Percentiles rank a stretch among this genome's conserved stretches.
Conservation (phyloP, 345 rosid species). For the Acer yangbiense region DNA sequence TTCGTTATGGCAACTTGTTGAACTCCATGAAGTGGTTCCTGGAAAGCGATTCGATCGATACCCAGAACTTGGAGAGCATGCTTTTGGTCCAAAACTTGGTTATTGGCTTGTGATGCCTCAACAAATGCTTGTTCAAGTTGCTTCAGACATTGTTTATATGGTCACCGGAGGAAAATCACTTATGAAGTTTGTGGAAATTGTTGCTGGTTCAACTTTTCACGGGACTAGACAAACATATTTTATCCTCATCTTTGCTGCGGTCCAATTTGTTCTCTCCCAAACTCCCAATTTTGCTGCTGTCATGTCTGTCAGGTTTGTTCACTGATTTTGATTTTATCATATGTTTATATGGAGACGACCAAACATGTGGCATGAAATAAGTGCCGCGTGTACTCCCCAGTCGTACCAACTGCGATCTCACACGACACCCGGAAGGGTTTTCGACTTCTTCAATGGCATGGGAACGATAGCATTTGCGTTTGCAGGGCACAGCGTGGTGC, state of each 20-base stretch:
- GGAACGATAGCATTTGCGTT: conserved; percentile 62
- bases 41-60: conserved; percentile 38
- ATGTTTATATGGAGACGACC: no score
- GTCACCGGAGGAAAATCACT: conserved; percentile 31
- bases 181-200: conserved; percentile 16
- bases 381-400: background rate
- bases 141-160: conserved; percentile 28
- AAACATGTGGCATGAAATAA: no score
- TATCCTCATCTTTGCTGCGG: conserved; percentile 19
- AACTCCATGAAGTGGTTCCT: conserved; percentile 34
- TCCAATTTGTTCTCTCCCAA: conserved; percentile 33
- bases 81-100: conserved; percentile 30
- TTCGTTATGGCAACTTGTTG: conserved; percentile 35
- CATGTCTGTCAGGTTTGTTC: conserved; percentile 28
- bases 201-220: background rate
- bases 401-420: conserved; percentile 12
- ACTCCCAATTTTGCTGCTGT: conserved; percentile 36
- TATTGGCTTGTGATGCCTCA: conserved; percentile 37
- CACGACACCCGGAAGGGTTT: conserved; percentile 11
- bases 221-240: conserved; percentile 22
- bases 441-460: conserved; percentile 26
- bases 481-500: conserved; percentile 51
- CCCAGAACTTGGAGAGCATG: conserved; percentile 33
- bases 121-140: conserved; percentile 30
- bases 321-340: no score